These are phyloP conservation scores for Dalbergia cultrata DNA, from an alignment of 306 rosid genomes.

Conservation along the genomic window DNA sequence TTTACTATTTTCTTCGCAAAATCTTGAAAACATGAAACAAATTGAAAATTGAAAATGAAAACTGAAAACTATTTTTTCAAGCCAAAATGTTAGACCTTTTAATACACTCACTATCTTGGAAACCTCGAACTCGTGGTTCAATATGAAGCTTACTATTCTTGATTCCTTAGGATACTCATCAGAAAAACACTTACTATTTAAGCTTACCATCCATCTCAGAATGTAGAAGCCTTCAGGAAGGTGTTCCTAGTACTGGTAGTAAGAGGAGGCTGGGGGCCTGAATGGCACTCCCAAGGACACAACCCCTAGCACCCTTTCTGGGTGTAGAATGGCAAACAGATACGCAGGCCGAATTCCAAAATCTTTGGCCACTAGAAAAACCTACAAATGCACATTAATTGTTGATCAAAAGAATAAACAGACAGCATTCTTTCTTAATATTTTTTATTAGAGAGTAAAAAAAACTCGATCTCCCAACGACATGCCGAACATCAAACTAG, in stretches of 20 bases:
- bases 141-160: too few relatives aligned
- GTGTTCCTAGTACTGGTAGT: background rate
- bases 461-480: too few relatives aligned
- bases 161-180: too few relatives aligned
- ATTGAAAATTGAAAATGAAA: too few relatives aligned
- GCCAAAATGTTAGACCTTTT: too few relatives aligned
- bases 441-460: too few relatives aligned
- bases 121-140: too few relatives aligned
- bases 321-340: slow-evolving; percentile 63
- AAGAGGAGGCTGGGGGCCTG: slow-evolving; percentile 55
- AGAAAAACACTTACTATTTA: background rate
- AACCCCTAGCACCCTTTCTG: slow-evolving; percentile 76
- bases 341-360: slow-evolving; percentile 70
- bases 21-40: too few relatives aligned
- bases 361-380: slow-evolving; percentile 78
- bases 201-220: slow-evolving; percentile 71
- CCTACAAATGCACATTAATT: slow-evolving; percentile 34
- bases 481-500: too few relatives aligned
- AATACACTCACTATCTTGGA: too few relatives aligned
- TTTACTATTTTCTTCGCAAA: too few relatives aligned
- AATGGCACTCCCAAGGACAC: slow-evolving; percentile 73
- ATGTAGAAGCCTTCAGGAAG: slow-evolving; percentile 86
- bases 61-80: too few relatives aligned
- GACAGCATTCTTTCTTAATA: background rate
- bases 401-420: background rate